Evolutionary conservation across 2,329 filamentous ascomycete genomes (phyloP).

Genomic region (Nothophaeocryptopus gaeumannii): DNA sequence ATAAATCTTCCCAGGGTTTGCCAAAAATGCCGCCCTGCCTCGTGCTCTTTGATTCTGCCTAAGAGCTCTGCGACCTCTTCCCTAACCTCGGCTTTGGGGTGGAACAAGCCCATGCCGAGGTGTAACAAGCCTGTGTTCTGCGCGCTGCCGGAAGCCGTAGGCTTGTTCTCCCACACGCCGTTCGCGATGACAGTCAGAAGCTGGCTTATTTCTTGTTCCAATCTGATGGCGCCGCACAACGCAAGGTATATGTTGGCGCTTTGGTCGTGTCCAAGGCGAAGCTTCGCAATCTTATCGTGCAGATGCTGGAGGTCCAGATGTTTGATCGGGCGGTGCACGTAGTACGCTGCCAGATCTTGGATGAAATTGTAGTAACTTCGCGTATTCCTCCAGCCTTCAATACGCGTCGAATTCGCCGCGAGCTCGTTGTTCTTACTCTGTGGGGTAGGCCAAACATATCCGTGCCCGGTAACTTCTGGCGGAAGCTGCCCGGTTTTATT

Average conservation of each 20-base stretch:
- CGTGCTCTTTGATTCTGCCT: slow-evolving; percentile 78
- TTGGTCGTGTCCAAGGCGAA: slow-evolving; percentile 72
- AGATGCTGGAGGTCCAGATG: slow-evolving; percentile 87
- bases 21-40: slow-evolving; percentile 94
- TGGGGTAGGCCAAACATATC: slow-evolving; percentile 93
- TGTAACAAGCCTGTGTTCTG: slow-evolving; percentile 21
- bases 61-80: slow-evolving; percentile 74
- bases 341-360: slow-evolving; percentile 37
- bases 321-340: slow-evolving; percentile 58
- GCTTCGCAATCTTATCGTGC: slow-evolving; percentile 81
- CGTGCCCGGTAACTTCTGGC: slow-evolving; percentile 62
- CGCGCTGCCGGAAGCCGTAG: slow-evolving; percentile 15
- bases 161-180: slow-evolving; percentile 29
- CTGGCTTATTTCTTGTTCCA: slow-evolving; percentile 76
- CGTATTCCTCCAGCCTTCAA: slow-evolving; percentile 96
- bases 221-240: slow-evolving; percentile 61
- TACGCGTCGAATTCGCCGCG: slow-evolving; percentile 83
- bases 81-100: slow-evolving; percentile 78
- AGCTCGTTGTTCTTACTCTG: slow-evolving; percentile 77
- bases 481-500: slow-evolving; percentile 19
- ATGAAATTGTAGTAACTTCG: slow-evolving; percentile 95
- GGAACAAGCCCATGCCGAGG: slow-evolving; percentile 83
- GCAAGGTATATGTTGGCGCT: slow-evolving; percentile 83
- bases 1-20: slow-evolving; percentile 79
- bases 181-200: slow-evolving; percentile 35